Percentiles rank a stretch among this genome's conserved stretches.
Evolutionary conservation across 2,329 filamentous ascomycete genomes (phyloP).

Genomic region (Exutisphaerella laricina): DNA sequence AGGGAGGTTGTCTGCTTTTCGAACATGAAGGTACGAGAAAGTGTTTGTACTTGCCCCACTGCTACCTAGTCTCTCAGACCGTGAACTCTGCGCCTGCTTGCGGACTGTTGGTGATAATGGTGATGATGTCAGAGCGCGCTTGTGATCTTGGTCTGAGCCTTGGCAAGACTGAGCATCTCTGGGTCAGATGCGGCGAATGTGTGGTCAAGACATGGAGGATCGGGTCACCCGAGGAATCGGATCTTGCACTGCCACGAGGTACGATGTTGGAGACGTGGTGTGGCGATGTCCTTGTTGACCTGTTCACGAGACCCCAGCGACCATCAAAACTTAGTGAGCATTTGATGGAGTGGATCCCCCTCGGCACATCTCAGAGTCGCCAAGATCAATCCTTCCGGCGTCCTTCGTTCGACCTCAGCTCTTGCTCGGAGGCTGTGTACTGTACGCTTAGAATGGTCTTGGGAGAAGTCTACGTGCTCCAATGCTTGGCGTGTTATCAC

Average conservation of each 20-base stretch:
- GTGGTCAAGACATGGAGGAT: neutral
- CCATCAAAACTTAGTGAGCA: too few species aligned
- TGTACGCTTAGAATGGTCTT: too few species aligned
- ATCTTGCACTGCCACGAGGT: neutral
- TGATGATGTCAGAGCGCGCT: neutral
- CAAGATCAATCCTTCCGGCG: neutral
- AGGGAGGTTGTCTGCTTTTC: neutral
- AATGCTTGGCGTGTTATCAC: too few species aligned
- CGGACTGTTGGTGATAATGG: neutral
- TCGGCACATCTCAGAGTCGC: neutral
- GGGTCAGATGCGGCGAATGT: constrained; percentile 1
- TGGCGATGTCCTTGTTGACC: neutral
- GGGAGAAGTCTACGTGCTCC: too few species aligned
- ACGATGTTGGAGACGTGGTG: too few species aligned
- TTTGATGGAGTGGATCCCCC: too few species aligned
- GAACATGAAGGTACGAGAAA: neutral
- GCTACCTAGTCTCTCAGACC: neutral
- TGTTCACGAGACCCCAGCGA: too few species aligned
- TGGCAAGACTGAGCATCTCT: neutral
- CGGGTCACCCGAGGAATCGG: neutral
- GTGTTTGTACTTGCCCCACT: neutral
- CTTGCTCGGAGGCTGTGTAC: neutral
- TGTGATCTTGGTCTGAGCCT: neutral
- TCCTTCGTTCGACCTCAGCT: neutral
- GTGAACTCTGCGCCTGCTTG: neutral